Evolutionary conservation across 2,329 filamentous ascomycete genomes (phyloP).

Genomic region (Penicillium thymicola): DNA sequence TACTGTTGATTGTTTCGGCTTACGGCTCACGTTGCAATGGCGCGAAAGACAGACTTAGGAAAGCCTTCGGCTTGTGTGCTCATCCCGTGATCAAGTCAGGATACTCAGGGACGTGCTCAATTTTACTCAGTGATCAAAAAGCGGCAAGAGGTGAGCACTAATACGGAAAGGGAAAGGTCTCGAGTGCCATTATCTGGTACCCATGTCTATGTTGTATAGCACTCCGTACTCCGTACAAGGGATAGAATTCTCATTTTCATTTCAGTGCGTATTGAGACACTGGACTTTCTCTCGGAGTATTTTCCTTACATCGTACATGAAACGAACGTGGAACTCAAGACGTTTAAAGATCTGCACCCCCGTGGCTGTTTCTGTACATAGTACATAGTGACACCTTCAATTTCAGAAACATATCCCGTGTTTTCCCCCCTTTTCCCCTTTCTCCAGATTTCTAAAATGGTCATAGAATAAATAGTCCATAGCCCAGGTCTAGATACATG

Average conservation of each 20-base stretch:
- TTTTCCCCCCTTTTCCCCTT: not conserved
- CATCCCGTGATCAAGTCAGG: no score
- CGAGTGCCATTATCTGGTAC: no score
- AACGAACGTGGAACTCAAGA: not conserved
- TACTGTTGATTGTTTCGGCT: no score
- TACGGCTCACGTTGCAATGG: no score
- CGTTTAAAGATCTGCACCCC: not conserved
- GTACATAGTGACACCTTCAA: no score
- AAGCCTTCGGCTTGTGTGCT: no score
- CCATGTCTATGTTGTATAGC: no score
- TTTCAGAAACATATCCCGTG: not conserved
- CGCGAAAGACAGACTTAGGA: no score
- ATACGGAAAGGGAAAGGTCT: no score
- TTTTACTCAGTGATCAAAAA: no score
- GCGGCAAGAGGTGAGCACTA: no score
- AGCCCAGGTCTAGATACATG: constrained; percentile 1
- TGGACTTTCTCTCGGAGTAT: not conserved
- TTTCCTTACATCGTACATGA: not conserved
- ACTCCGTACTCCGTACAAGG: not conserved
- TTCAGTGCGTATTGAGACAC: not conserved
- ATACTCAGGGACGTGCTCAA: no score
- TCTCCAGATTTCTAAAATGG: not conserved
- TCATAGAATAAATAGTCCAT: not conserved
- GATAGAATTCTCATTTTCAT: not conserved
- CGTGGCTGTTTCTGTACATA: not conserved